Evolutionary conservation across 2,329 filamentous ascomycete genomes (phyloP).

Genomic region (Aspergillus melleus): DNA sequence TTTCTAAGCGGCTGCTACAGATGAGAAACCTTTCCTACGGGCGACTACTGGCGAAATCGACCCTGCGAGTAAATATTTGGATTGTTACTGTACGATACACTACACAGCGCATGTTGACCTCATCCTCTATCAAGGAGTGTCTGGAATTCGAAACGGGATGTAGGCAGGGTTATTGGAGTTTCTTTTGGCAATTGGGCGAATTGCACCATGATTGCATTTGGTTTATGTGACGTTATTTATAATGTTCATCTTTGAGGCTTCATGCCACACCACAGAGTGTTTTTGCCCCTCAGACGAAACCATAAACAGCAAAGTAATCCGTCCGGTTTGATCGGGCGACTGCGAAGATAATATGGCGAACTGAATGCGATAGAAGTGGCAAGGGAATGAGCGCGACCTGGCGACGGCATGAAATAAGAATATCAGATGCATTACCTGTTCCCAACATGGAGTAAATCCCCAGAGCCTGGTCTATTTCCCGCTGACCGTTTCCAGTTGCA

Average conservation of each 20-base stretch:
- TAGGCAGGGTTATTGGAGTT: constrained; percentile 34
- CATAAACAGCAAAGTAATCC: background rate
- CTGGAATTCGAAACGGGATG: constrained; percentile 21
- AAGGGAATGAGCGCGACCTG: background rate
- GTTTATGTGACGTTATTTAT: constrained; percentile 18
- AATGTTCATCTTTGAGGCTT: constrained; percentile 27
- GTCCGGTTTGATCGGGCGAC: background rate
- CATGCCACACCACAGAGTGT: constrained; percentile 14
- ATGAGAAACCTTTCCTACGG: constrained; percentile 2
- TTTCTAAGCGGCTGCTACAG: constrained; percentile 59
- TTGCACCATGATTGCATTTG: constrained; percentile 19
- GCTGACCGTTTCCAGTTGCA: background rate
- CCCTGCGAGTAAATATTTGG: constrained; percentile 7
- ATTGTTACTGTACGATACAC: constrained; percentile 33
- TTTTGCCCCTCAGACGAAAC: background rate
- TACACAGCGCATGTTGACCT: constrained; percentile 8
- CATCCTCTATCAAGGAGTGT: constrained; percentile 7
- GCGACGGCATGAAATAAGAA: background rate
- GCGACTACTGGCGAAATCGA: background rate
- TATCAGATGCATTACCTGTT: constrained; percentile 5
- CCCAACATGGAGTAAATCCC: background rate
- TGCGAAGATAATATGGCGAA: constrained; percentile 2
- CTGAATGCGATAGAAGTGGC: background rate
- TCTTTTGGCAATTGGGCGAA: constrained; percentile 28
- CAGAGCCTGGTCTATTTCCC: background rate